phyloP scores from a whole-genome alignment of 208 protist species.

The Angomonas deanei region DNA sequence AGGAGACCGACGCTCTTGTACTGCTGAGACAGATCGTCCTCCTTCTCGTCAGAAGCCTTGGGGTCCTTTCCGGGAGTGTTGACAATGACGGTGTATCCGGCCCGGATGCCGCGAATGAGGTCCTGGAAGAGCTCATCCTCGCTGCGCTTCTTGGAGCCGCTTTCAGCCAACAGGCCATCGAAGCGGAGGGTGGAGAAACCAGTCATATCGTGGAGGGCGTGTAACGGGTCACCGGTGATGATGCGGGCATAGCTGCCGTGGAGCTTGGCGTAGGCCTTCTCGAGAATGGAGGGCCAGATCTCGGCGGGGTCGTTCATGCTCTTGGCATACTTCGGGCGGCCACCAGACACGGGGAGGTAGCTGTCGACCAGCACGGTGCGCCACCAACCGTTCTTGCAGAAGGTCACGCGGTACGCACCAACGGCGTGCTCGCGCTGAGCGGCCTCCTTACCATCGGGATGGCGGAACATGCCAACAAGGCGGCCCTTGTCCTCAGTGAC shows the following conservation, averaged over 20 bases:
- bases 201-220: slow-evolving; percentile 55
- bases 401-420: slow-evolving; percentile 51
- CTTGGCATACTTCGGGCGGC: slow-evolving; percentile 32
- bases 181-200: slow-evolving; percentile 32
- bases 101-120: not conserved
- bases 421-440: slow-evolving; percentile 25
- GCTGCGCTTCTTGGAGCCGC: slow-evolving; percentile 32
- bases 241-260: slow-evolving; percentile 58
- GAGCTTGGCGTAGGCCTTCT: slow-evolving; percentile 81
- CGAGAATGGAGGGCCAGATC: slow-evolving; percentile 64
- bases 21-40: slow-evolving; percentile 12
- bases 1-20: not conserved
- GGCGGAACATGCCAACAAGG: slow-evolving; percentile 38
- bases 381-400: slow-evolving; percentile 75
- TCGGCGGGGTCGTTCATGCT: slow-evolving; percentile 48
- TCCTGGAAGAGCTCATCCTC: slow-evolving; percentile 2
- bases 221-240: slow-evolving; percentile 47
- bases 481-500: slow-evolving; percentile 29
- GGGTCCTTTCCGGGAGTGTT: slow-evolving; percentile 11
- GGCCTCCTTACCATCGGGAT: slow-evolving; percentile 9
- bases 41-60: not conserved
- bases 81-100: not conserved
- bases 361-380: slow-evolving; percentile 60
- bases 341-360: slow-evolving; percentile 38
- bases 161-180: slow-evolving; percentile 37